Percentiles rank a stretch among this genome's conserved stretches.
These are phyloP conservation scores for Eragrostis tef DNA, from an alignment of 202 grass and related monocot genomes.

Conservation along the genomic window DNA sequence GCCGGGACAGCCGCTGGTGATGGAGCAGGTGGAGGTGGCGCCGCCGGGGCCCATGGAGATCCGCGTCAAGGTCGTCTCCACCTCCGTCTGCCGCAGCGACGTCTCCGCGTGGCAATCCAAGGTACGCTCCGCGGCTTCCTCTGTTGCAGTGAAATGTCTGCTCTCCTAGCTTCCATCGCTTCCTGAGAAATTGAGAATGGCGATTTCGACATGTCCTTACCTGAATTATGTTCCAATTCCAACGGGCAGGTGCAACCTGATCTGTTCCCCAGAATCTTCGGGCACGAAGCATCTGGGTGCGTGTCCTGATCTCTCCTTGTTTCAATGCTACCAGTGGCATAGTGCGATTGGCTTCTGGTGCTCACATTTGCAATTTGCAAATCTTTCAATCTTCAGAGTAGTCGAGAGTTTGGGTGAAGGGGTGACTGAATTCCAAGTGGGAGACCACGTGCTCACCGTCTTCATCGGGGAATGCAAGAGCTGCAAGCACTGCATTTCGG, in stretches of 20 bases:
- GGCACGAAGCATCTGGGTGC: constrained; percentile 95
- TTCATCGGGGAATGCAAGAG: constrained; percentile 93
- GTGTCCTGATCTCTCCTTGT: not conserved
- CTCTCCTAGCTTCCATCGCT: not conserved
- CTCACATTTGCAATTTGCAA: not conserved
- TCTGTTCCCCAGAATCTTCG: constrained; percentile 88
- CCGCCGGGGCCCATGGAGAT: constrained; percentile 85
- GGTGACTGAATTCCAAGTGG: constrained; percentile 72
- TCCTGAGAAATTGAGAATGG: not conserved
- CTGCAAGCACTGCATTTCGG: constrained; percentile 80
- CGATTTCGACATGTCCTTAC: constrained; percentile 28
- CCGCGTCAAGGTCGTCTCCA: constrained; percentile 86
- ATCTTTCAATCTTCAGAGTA: constrained; percentile 51
- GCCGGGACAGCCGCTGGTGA: constrained; percentile 72
- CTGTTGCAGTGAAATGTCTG: not conserved
- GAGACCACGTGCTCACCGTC: constrained; percentile 78
- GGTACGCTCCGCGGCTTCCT: constrained; percentile 43
- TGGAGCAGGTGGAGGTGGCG: constrained; percentile 92
- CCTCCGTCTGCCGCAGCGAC: constrained; percentile 96
- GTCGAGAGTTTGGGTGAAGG: constrained; percentile 81
- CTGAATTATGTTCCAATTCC: constrained; percentile 24
- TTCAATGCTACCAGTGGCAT: not conserved
- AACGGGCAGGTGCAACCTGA: constrained; percentile 63
- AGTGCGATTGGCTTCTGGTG: not conserved
- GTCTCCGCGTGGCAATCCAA: constrained; percentile 84